Conservation (phyloP, 495 filamentous ascomycete species). For the Hypoxylon rickii region DNA sequence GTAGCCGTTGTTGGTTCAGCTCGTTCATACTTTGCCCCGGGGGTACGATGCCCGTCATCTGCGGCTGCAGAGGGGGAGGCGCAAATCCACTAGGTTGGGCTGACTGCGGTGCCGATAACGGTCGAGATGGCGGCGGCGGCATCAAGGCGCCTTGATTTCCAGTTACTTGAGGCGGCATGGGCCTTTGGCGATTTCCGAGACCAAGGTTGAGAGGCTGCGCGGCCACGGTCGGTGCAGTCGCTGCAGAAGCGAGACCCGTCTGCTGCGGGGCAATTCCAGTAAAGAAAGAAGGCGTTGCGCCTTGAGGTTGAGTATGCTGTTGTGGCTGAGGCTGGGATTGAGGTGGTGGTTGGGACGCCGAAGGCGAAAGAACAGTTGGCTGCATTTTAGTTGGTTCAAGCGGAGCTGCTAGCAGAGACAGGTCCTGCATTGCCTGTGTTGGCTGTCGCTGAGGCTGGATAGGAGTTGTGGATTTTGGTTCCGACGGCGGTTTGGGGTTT, state of each 20-base stretch:
- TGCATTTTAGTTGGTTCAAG: slow-evolving; percentile 73
- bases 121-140: slow-evolving; percentile 78
- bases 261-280: slow-evolving; percentile 41
- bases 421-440: slow-evolving; percentile 75
- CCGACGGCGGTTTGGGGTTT: slow-evolving; percentile 33
- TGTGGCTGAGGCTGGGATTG: slow-evolving; percentile 47
- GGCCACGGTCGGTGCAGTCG: slow-evolving; percentile 32
- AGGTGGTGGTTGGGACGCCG: slow-evolving; percentile 48
- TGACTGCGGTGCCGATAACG: slow-evolving; percentile 87
- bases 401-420: slow-evolving; percentile 75
- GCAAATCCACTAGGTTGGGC: slow-evolving; percentile 75
- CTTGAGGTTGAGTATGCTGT: slow-evolving; percentile 56
- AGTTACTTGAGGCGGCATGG: slow-evolving; percentile 67
- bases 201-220: slow-evolving; percentile 45
- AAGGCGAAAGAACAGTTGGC: slow-evolving; percentile 49
- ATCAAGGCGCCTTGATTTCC: slow-evolving; percentile 63
- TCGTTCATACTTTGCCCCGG: slow-evolving; percentile 78
- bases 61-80: slow-evolving; percentile 75
- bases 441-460: slow-evolving; percentile 55
- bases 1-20: slow-evolving; percentile 68
- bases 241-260: slow-evolving; percentile 36
- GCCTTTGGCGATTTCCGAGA: slow-evolving; percentile 66
- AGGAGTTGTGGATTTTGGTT: slow-evolving; percentile 39
- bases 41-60: slow-evolving; percentile 80
- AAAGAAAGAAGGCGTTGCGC: slow-evolving; percentile 56